Evolutionary conservation across 2,329 filamentous ascomycete species (phyloP), one percentile per base, ranked within the genome.

Genomic region (Chrysoporthe austroafricana): DNA sequence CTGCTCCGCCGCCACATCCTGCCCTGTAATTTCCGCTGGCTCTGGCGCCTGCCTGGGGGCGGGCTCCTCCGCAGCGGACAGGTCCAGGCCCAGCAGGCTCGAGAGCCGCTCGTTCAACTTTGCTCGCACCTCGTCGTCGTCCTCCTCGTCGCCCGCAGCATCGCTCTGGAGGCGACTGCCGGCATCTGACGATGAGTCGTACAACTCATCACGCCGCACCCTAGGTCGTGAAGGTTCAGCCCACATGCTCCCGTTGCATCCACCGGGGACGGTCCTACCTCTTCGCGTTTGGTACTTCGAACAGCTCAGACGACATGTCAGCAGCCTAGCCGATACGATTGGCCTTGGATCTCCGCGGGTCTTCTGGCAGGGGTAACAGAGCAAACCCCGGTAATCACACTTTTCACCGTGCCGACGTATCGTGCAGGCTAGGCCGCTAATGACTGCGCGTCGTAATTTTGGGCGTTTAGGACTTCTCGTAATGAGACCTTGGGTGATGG

Each of bases 131-230:
- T 79, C 79, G 5, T 75, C 77, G 54, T 81, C 75, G 59, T 75
- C 76, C 64, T 72, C 73, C 2, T 77, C 75, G 46, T 80, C 76
- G 26, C 72, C 74, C n/a, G 54, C 69, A 46, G 34, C 42, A 58
- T 44, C 34, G n/a, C 57, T 18, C n/a, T 60, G 16, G 5, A 61
- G 67, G 64, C 70, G 73, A 59, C 73, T 74, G 21, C 73, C 72
- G 39, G 69, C 70, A 7, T 78, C 77, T 3, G 77, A 77, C 8
- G 71, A 76, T 13, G 80, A 80, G 59, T 75, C 77, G 66, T 80
- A 79, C 26, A 89, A 76, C 50, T 89, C 85, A 70, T 85, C 81
- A 65, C 87, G 82, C 42, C 86, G 83, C 64, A 89, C 83, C 70
- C 87, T 87, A 42, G 42, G 44, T 14, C 4, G 8, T 11, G 32